Evolutionary conservation across 2,329 filamentous ascomycete species (phyloP).

Genomic region (Ceratocystis huliohia): DNA sequence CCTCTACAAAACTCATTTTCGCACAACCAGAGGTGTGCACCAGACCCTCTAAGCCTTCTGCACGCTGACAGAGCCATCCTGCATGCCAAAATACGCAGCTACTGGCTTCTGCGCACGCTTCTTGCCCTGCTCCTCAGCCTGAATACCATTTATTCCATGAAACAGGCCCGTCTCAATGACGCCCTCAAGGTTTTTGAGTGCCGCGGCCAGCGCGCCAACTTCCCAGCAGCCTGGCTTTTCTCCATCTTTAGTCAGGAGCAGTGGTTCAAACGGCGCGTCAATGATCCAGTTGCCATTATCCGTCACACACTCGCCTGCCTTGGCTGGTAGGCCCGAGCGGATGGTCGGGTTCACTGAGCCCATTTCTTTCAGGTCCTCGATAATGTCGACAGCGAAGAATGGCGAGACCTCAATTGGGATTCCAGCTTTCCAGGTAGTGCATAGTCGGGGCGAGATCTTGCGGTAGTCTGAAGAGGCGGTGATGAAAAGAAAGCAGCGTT

Average conservation of each 20-base stretch:
- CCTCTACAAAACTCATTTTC: too few relatives aligned
- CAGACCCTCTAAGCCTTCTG: constrained; percentile 10
- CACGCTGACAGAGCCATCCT: constrained; percentile 42
- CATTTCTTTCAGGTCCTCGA: constrained; percentile 56
- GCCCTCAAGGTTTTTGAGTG: constrained; percentile 58
- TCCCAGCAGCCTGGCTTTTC: constrained; percentile 35
- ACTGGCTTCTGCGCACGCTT: constrained; percentile 77
- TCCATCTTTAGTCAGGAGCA: constrained; percentile 50
- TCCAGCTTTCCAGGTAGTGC: constrained; percentile 57
- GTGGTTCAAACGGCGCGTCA: constrained; percentile 72
- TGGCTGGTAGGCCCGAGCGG: constrained; percentile 58
- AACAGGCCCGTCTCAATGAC: constrained; percentile 91
- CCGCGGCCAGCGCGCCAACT: constrained; percentile 52
- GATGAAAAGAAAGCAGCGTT: not conserved
- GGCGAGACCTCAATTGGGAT: constrained; percentile 93
- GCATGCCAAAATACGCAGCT: constrained; percentile 89
- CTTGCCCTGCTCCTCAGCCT: constrained; percentile 42
- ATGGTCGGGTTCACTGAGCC: constrained; percentile 61
- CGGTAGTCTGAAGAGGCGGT: constrained; percentile 56
- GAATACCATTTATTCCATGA: constrained; percentile 62
- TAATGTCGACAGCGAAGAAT: constrained; percentile 64
- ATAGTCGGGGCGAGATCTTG: constrained; percentile 68
- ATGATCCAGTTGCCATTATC: constrained; percentile 62
- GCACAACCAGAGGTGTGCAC: not conserved
- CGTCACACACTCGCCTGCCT: constrained; percentile 62